phyloP scores from a whole-genome alignment of 129 eudicot genomes.

The Helianthus annuus region DNA sequence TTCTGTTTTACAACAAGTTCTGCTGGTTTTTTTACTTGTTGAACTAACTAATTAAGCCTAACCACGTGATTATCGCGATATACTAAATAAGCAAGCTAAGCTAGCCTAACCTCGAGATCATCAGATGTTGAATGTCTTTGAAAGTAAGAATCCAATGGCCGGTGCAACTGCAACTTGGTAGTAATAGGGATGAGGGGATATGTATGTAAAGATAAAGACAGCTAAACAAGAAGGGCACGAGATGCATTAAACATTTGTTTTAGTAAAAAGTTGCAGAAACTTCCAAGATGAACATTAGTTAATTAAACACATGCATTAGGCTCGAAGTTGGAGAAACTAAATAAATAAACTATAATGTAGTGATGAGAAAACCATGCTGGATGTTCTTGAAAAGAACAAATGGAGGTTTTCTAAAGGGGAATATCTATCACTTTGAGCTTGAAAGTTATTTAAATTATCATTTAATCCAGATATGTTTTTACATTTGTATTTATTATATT shows the following conservation, averaged over 20 bases:
- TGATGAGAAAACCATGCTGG: not conserved
- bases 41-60: constrained; percentile 3
- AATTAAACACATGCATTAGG: not conserved
- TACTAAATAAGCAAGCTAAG: not conserved
- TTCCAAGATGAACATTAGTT: too few relatives aligned
- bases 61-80: not conserved
- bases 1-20: not conserved
- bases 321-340: not conserved
- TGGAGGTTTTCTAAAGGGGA: too few relatives aligned
- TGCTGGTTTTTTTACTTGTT: not conserved
- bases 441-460: too few relatives aligned
- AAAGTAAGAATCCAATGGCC: not conserved
- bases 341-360: not conserved
- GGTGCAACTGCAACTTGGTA: constrained; percentile 16
- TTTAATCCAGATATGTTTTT: too few relatives aligned
- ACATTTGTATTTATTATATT: too few relatives aligned
- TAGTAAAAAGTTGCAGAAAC: constrained; percentile 12
- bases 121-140: not conserved
- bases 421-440: too few relatives aligned
- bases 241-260: not conserved
- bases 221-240: constrained; percentile 7
- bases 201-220: not conserved
- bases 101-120: constrained; percentile 10
- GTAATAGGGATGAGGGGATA: not conserved
- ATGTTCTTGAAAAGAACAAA: too few relatives aligned